Percentiles rank a stretch among this genome's conserved stretches.
These are phyloP conservation scores for Claviceps sp. DNA, from an alignment of 2,329 filamentous ascomycete genomes.

Conservation along the genomic window DNA sequence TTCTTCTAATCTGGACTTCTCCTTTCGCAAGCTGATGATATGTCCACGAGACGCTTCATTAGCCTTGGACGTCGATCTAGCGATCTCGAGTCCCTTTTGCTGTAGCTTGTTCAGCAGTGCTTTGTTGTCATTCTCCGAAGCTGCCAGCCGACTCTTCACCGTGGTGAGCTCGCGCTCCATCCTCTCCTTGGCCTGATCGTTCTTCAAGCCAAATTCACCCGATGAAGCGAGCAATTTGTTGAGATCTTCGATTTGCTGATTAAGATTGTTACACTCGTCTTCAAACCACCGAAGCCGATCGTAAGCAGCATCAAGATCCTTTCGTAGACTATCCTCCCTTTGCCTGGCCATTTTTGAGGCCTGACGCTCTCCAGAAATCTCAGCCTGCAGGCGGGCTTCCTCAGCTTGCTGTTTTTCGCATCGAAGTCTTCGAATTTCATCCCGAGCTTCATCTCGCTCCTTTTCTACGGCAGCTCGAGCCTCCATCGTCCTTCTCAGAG, in stretches of 20 bases:
- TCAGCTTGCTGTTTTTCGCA: conserved; percentile 76
- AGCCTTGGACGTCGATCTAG: conserved; percentile 73
- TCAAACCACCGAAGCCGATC: conserved; percentile 68
- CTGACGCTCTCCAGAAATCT: conserved; percentile 65
- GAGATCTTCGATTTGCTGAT: conserved; percentile 69
- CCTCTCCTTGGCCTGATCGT: conserved; percentile 89
- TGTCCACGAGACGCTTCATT: conserved; percentile 73
- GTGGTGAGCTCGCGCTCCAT: conserved; percentile 84
- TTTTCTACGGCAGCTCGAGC: conserved; percentile 67
- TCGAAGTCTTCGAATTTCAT: conserved; percentile 69
- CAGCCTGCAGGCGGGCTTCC: conserved; percentile 71
- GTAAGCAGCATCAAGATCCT: conserved; percentile 69
- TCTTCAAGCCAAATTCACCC: conserved; percentile 75
- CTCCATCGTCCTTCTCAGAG: conserved; percentile 73
- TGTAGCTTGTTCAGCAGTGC: conserved; percentile 93
- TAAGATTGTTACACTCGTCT: conserved; percentile 61
- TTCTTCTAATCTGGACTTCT: conserved; percentile 74
- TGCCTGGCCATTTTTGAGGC: conserved; percentile 69
- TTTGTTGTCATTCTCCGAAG: conserved; percentile 93
- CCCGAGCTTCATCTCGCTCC: conserved; percentile 79
- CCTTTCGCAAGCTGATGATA: conserved; percentile 61
- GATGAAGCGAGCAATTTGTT: conserved; percentile 81
- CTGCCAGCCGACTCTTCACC: conserved; percentile 74
- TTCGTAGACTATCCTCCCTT: conserved; percentile 61
- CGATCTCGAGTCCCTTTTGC: conserved; percentile 93